These are phyloP conservation scores for Parsonsia alboflavescens DNA, from an alignment of 257 asterid species.

Conservation along the genomic window DNA sequence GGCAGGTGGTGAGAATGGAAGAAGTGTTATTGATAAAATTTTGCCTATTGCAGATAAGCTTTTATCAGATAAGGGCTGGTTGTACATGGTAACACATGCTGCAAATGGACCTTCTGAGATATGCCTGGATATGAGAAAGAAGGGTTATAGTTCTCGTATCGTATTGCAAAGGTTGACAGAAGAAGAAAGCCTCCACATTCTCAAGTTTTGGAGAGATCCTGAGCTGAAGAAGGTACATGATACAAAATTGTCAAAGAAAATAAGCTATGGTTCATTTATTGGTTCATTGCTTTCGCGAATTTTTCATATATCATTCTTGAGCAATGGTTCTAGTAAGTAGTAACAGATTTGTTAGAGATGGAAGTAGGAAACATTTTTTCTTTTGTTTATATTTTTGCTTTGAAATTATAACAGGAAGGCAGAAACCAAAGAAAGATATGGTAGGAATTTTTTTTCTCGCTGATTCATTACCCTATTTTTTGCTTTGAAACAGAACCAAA, in stretches of 20 bases:
- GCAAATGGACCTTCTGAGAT: conserved; percentile 67
- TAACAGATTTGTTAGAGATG: neutral
- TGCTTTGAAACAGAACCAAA: no score
- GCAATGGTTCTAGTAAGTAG: conserved; percentile 12
- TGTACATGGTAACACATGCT: conserved; percentile 66
- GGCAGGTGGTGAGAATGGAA: conserved; percentile 94
- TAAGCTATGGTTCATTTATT: conserved; percentile 16
- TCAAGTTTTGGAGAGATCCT: conserved; percentile 83
- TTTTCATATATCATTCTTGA: conserved; percentile 37
- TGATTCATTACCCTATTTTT: no score
- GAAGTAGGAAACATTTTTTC: neutral
- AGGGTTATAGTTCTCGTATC: conserved; percentile 70
- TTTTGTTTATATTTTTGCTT: neutral
- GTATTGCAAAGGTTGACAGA: conserved; percentile 79
- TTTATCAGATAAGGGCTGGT: conserved; percentile 79
- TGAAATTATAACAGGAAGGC: neutral
- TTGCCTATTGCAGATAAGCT: conserved; percentile 74
- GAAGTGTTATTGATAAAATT: conserved; percentile 75
- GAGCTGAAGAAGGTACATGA: conserved; percentile 43
- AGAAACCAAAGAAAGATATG: neutral
- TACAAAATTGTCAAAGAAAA: conserved; percentile 14
- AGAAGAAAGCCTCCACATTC: conserved; percentile 83
- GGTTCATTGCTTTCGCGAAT: conserved; percentile 28
- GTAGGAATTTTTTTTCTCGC: no score
- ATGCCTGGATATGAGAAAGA: conserved; percentile 76